Evolutionary conservation across 495 filamentous ascomycete species (phyloP), one percentile per base, ranked within the genome.

Genomic region (Daldinia vernicosa): DNA sequence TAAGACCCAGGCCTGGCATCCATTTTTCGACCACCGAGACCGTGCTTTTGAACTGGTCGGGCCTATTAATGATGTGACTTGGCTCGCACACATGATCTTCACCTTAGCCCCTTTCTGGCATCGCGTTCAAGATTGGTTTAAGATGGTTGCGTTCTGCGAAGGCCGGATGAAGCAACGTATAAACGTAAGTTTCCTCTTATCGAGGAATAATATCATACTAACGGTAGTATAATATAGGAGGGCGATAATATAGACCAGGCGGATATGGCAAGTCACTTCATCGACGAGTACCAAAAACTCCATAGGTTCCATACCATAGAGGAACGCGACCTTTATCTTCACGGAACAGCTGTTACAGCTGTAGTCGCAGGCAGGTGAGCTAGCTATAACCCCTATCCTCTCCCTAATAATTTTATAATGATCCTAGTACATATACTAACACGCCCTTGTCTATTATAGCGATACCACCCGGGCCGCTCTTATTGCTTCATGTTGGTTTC

Each of bases 321-420:
- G 60, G 60, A 32, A 15, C 51, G 70, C 47, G 60, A 72, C 28
- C 60, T 60, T 11, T 63, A 65, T 56, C 60, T 72, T 22, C 40
- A 30, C 6, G 70, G 70, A 55, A 72, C 70, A 17, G 54, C 60
- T 11, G 70, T 72, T 9, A 72, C 70, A 33, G 65, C 70, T 5
- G 70, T 72, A 15, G 59, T 72, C 54, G 70, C 70, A 64, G 70
- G 70, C 58, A 72, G 70, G 70, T 69, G 3, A 24, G 69, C 24
- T 8, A 55, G 11, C 22, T 32, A 26, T 37, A 35, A 14, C 53
- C 9, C 17, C 30, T 35, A 35, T 5, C 14, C 11, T 14, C n/a
- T n/a, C n/a, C n/a, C n/a, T n/a, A n/a, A n/a, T n/a, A n/a, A n/a
- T n/a, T n/a, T n/a, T n/a, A n/a, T n/a, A n/a, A n/a, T n/a, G n/a